These are phyloP conservation scores for Diversispora eburnea DNA, from an alignment of 192 early-diverging fungal genomes.

Conservation along the genomic window DNA sequence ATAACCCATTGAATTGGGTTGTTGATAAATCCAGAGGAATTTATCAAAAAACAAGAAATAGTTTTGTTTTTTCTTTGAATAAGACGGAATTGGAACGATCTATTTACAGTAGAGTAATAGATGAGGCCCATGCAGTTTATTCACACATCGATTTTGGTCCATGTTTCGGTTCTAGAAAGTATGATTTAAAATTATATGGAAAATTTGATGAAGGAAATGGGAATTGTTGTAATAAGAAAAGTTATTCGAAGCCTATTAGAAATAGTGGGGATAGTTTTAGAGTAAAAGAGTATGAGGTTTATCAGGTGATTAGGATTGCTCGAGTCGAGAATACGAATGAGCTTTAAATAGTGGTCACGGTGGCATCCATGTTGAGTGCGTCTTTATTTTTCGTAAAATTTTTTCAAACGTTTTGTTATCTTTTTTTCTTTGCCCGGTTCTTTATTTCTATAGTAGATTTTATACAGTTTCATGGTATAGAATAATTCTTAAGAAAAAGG, in stretches of 20 bases:
- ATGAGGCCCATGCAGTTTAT: not conserved
- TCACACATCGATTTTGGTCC: not conserved
- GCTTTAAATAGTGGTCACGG: too few relatives aligned
- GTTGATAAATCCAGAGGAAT: not conserved
- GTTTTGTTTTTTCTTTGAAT: conserved; percentile 2
- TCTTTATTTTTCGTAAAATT: not conserved
- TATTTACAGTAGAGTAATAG: not conserved
- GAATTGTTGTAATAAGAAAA: not conserved
- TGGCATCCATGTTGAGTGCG: too few relatives aligned
- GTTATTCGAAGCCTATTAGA: not conserved
- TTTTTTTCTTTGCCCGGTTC: not conserved
- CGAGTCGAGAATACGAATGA: too few relatives aligned
- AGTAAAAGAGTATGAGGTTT: not conserved
- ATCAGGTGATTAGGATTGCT: not conserved
- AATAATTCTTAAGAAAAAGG: too few relatives aligned
- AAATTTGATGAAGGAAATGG: not conserved
- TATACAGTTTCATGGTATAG: too few relatives aligned
- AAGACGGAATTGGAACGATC: not conserved
- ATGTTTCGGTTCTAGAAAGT: not conserved
- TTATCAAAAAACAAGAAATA: not conserved
- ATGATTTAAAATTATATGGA: not conserved
- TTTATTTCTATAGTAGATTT: too few relatives aligned
- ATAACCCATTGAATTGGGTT: conserved; percentile 30
- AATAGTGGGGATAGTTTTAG: not conserved
- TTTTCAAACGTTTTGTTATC: not conserved